These are phyloP conservation scores for Gynochthodes officinalis DNA, from an alignment of 257 asterid species.

Conservation along the genomic window DNA sequence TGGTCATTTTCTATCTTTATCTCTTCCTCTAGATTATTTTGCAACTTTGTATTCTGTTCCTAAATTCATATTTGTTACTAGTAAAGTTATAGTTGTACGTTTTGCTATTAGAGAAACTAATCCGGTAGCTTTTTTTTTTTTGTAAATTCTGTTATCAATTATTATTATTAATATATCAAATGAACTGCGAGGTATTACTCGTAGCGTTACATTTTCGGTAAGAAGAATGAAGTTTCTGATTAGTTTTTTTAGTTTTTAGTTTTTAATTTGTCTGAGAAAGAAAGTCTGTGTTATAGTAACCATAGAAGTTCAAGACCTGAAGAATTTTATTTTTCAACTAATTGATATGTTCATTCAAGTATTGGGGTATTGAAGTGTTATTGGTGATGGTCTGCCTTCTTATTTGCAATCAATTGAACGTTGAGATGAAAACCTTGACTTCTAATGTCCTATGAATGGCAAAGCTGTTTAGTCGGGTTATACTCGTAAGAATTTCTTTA, in stretches of 20 bases:
- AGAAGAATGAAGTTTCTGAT: neutral
- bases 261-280: neutral
- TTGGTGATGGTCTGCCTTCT: neutral
- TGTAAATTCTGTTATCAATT: neutral
- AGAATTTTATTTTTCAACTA: too few relatives aligned
- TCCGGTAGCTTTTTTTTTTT: neutral
- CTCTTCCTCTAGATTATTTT: neutral
- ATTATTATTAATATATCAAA: neutral
- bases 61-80: too few relatives aligned
- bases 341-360: too few relatives aligned
- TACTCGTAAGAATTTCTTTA: neutral
- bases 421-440: neutral
- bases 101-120: neutral
- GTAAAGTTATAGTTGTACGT: neutral
- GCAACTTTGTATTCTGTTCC: neutral
- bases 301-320: neutral
- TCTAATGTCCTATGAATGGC: neutral
- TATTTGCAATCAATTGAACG: neutral
- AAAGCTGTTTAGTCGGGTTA: neutral
- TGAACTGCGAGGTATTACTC: neutral
- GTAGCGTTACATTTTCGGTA: too few relatives aligned
- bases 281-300: neutral
- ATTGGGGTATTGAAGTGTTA: neutral
- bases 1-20: constrained; percentile 35
- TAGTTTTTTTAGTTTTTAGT: too few relatives aligned